Conservation (phyloP, 805 yeast genomes). For the Millerozyma acaciae region DNA sequence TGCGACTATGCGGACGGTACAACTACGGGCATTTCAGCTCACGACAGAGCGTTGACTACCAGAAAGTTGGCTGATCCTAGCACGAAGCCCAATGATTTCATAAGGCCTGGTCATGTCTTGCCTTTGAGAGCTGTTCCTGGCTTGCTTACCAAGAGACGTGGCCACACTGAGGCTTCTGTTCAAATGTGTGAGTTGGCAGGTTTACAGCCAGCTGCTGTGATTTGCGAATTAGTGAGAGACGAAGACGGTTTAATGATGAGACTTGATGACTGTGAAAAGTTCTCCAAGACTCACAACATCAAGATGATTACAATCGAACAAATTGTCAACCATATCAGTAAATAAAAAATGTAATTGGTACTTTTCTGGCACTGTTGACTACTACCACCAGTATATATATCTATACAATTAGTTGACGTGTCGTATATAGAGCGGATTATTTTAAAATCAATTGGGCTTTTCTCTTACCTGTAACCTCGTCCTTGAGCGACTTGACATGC, state of each 20-base stretch:
- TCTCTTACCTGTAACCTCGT: slow-evolving; percentile 87
- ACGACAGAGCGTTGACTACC: slow-evolving; percentile 86
- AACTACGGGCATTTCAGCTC: slow-evolving; percentile 95
- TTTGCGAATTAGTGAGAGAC: slow-evolving; percentile 90
- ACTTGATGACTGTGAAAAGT: slow-evolving; percentile 74
- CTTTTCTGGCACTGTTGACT: not conserved
- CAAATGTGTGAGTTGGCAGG: slow-evolving; percentile 78
- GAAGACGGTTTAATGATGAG: slow-evolving; percentile 96
- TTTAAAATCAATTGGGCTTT: slow-evolving; percentile 72
- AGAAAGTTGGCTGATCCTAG: slow-evolving; percentile 59
- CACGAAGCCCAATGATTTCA: slow-evolving; percentile 59
- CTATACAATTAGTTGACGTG: too few relatives aligned
- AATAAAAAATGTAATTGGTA: slow-evolving; percentile 1
- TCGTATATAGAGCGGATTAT: slow-evolving; percentile 17
- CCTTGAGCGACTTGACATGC: slow-evolving; percentile 74
- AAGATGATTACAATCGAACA: slow-evolving; percentile 78
- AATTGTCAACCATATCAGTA: slow-evolving; percentile 51
- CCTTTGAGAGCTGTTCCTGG: slow-evolving; percentile 92
- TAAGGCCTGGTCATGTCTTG: slow-evolving; percentile 91
- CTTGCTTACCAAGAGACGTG: slow-evolving; percentile 74
- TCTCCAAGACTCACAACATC: slow-evolving; percentile 57
- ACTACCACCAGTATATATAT: not conserved
- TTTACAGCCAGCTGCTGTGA: slow-evolving; percentile 80
- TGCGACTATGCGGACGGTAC: slow-evolving; percentile 85
- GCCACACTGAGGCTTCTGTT: slow-evolving; percentile 97